Conservation (phyloP, 768 basidiomycete genomes). For the Calocera viscosa region DNA sequence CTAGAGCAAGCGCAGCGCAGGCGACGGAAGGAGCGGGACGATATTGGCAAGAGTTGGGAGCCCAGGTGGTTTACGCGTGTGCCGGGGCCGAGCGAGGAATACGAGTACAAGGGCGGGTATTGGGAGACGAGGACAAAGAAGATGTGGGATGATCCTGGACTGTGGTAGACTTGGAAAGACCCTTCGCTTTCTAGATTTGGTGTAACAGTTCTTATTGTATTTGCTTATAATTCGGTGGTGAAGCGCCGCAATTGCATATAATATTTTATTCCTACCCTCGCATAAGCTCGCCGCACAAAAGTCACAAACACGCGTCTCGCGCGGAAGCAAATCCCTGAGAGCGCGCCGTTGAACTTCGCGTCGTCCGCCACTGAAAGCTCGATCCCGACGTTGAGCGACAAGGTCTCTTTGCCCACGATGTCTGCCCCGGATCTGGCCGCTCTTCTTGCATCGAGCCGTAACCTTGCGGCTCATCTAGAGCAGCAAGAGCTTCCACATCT, state of each 20-base stretch:
- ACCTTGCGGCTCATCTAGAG: constrained; percentile 63
- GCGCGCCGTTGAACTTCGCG: neutral
- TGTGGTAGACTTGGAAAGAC: constrained; percentile 15
- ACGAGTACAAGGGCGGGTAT: constrained; percentile 67
- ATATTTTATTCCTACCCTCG: neutral
- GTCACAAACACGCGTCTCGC: neutral
- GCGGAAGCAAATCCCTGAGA: neutral
- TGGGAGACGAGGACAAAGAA: constrained; percentile 61
- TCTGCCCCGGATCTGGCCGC: constrained; percentile 16
- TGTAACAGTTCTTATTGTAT: neutral
- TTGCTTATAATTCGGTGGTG: neutral
- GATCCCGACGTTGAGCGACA: neutral
- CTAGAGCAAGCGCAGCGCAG: constrained; percentile 68
- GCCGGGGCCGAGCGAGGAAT: constrained; percentile 44
- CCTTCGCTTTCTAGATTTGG: too few relatives aligned
- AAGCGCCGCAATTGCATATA: neutral
- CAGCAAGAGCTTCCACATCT: constrained; percentile 77
- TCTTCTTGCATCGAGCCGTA: constrained; percentile 27
- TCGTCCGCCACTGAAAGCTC: neutral
- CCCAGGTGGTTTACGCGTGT: constrained; percentile 59
- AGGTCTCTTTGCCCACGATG: neutral
- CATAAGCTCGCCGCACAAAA: too few relatives aligned
- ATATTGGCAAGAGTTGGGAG: constrained; percentile 28
- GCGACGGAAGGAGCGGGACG: constrained; percentile 48
- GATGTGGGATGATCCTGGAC: constrained; percentile 35